Percentiles rank a stretch among this genome's conserved stretches.
These are phyloP conservation scores for Calamus simplicifolius DNA, from an alignment of 176 grass and related monocot genomes.

Conservation along the genomic window DNA sequence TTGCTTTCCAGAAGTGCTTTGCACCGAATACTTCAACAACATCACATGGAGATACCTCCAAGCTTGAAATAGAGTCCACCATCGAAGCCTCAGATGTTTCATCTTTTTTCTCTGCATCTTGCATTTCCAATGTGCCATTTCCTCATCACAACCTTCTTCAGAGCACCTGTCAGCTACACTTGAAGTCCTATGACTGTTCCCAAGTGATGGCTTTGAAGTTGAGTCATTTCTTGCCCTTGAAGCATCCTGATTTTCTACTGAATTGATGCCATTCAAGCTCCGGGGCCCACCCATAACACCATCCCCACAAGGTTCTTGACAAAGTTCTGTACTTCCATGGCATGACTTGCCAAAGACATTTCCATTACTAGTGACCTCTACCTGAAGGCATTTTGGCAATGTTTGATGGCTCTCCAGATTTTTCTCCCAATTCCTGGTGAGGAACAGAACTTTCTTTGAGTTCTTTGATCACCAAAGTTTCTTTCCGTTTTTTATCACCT, in stretches of 20 bases:
- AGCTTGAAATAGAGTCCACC: slow-evolving; percentile 27
- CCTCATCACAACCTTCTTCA: not conserved
- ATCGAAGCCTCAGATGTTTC: slow-evolving; percentile 32
- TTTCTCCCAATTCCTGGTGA: not conserved
- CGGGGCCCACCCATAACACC: not conserved
- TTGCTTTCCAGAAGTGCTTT: slow-evolving; percentile 21
- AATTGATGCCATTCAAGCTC: not conserved
- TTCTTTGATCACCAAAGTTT: not conserved
- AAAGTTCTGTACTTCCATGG: not conserved
- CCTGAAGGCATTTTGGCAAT: not conserved
- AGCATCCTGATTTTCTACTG: not conserved
- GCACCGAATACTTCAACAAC: slow-evolving; percentile 15
- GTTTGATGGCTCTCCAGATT: not conserved
- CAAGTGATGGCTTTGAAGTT: not conserved
- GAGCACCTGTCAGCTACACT: not conserved
- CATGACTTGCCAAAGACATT: slow-evolving; percentile 1
- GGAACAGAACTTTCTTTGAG: not conserved
- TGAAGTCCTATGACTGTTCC: not conserved
- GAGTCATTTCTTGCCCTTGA: not conserved
- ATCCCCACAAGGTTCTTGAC: not conserved
- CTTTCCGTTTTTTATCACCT: not conserved
- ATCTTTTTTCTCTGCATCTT: slow-evolving; percentile 13
- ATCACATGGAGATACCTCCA: slow-evolving; percentile 56
- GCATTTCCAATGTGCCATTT: not conserved
- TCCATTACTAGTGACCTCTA: not conserved